phyloP scores from a whole-genome alignment of 169 alveolate genomes.

The Plasmodium reichenowi region DNA sequence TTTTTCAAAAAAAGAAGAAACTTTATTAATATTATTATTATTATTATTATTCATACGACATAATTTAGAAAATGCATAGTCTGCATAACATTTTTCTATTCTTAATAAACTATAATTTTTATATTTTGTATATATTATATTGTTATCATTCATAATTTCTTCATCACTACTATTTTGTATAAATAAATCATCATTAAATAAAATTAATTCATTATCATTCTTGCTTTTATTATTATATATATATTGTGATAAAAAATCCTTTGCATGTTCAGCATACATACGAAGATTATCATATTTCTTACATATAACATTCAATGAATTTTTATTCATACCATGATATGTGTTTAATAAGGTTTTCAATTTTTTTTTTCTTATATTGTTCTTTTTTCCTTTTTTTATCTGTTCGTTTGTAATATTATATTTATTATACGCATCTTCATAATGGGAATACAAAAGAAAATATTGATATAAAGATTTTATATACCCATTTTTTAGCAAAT shows the following conservation, averaged over 20 bases:
- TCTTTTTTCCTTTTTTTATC: neutral
- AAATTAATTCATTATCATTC: slow-evolving; percentile 2
- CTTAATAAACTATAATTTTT: slow-evolving; percentile 35
- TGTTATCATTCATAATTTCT: neutral
- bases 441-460: neutral
- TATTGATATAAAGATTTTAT: slow-evolving; percentile 20
- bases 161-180: slow-evolving; percentile 9
- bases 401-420: neutral
- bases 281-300: too few species aligned
- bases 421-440: too few species aligned
- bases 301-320: too few species aligned
- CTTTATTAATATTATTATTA: neutral
- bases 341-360: too few species aligned
- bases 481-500: slow-evolving; percentile 34
- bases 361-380: neutral
- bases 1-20: too few species aligned
- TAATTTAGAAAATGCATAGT: neutral
- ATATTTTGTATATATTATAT: slow-evolving; percentile 10
- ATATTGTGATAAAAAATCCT: too few species aligned
- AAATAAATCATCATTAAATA: neutral
- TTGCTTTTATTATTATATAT: too few species aligned
- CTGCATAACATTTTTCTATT: slow-evolving; percentile 23
- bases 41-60: neutral
- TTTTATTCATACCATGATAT: too few species aligned
- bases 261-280: too few species aligned